Percentiles rank a stretch among this genome's conserved stretches.
phyloP scores from a whole-genome alignment of 2,329 filamentous ascomycete genomes.

The Clonostachys sp. region DNA sequence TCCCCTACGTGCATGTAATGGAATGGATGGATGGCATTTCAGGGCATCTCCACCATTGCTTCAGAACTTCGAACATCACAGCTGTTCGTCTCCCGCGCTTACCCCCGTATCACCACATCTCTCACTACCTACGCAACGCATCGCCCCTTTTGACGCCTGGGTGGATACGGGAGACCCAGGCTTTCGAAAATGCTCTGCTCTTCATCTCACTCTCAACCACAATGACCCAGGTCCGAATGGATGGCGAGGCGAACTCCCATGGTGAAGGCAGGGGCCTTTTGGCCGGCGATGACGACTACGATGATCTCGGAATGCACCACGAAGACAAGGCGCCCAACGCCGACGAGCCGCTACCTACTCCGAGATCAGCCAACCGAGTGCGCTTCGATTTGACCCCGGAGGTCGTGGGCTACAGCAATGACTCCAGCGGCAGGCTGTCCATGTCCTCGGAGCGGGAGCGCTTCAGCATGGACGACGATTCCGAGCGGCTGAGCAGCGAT shows the following conservation, averaged over 20 bases:
- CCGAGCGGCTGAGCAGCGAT: slow-evolving; percentile 44
- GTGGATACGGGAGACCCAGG: neutral
- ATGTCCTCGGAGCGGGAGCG: slow-evolving; percentile 11
- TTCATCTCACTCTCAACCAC: slow-evolving; percentile 4
- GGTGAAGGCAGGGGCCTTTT: slow-evolving; percentile 25
- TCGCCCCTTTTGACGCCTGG: no score
- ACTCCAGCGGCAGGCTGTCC: slow-evolving; percentile 2
- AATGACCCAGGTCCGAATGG: slow-evolving; percentile 19
- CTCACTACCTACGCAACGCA: no score
- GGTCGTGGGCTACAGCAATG: slow-evolving; percentile 25
- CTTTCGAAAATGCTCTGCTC: neutral
- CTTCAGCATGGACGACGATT: slow-evolving; percentile 42
- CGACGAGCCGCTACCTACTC: slow-evolving; percentile 3
- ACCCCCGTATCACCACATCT: no score
- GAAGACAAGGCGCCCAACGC: neutral
- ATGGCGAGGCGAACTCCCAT: slow-evolving; percentile 16
- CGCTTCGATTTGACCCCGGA: slow-evolving; percentile 61
- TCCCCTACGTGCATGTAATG: no score
- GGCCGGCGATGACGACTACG: slow-evolving; percentile 10
- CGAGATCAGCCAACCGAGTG: slow-evolving; percentile 61
- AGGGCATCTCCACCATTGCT: no score
- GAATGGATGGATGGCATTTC: no score
- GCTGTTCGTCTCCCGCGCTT: no score
- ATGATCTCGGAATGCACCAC: slow-evolving; percentile 12
- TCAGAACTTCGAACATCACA: no score